phyloP scores from a whole-genome alignment of 2,329 filamentous ascomycete species.

The Cadophora sp. region DNA sequence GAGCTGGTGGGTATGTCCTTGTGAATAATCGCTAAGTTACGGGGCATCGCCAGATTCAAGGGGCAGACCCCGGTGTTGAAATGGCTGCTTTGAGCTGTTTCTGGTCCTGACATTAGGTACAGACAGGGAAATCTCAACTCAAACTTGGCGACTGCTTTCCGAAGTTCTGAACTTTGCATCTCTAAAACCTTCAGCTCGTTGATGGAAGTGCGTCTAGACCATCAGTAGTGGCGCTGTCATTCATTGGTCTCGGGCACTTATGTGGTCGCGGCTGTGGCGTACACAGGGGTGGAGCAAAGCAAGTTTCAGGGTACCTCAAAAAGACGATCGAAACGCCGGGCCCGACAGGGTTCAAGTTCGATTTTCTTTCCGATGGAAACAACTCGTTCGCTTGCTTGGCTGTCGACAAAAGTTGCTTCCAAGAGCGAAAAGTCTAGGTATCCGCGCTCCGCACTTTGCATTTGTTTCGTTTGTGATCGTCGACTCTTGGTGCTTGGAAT shows the following conservation, averaged over 20 bases:
- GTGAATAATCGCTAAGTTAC: neutral
- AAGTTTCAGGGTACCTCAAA: neutral
- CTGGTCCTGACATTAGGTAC: no score
- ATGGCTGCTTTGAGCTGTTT: neutral
- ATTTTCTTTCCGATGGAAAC: neutral
- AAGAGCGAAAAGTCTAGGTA: neutral
- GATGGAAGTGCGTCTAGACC: neutral
- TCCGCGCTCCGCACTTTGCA: neutral
- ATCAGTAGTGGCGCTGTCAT: neutral
- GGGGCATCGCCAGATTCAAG: neutral
- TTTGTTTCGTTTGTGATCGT: constrained; percentile 18
- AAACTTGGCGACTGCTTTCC: neutral
- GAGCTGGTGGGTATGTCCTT: neutral
- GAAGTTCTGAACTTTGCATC: no score
- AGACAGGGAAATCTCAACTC: neutral
- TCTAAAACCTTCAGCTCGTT: neutral
- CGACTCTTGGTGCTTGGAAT: neutral
- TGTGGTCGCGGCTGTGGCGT: constrained; percentile 14
- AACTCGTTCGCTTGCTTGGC: constrained; percentile 3
- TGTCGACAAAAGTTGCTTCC: constrained; percentile 1
- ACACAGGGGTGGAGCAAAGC: neutral
- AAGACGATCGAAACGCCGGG: constrained; percentile 1
- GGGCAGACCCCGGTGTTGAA: neutral
- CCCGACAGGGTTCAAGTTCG: neutral
- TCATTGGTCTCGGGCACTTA: constrained; percentile 4